Evolutionary conservation across 78 protist genomes (phyloP), one percentile per base, ranked within the genome.

Genomic region (Speleostelium caveatum): DNA sequence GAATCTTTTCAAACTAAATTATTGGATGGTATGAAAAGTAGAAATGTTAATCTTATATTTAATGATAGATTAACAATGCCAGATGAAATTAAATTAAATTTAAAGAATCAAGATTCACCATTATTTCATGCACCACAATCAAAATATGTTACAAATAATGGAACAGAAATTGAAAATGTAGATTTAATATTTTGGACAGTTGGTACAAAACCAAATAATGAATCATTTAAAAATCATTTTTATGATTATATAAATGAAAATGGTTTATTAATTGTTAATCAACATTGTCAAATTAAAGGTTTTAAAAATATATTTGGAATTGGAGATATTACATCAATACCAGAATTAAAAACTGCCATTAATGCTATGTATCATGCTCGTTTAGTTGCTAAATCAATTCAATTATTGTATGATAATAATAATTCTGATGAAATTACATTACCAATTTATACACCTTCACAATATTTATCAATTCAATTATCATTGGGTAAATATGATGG

Each of bases 241-340:
- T 22, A 28, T 19, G n/a, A 30, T 3, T 2, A 7, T 45, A 22
- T 86, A 6, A 36, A 45, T 28, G 75, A 28, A 63, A 28, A 21
- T 19, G 92, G 92, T n/a, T 19, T 5, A 30, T n/a, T 73, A 19
- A 51, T 36, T 7, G 92, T 86, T 35, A 58, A 86, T 39, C 5
- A 30, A 36, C 38, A 30, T 14, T 4, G 3, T 26, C 77, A 60
- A 55, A 36, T 86, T 12, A 16, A 42, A 35, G 77, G 80, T 51
- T 61, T 33, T 4, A n/a, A 26, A 12, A 63, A 86, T 53, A 68
- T 86, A 36, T 86, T 73, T 58, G 92, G 83, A 3, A n/a, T 86
- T 53, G 92, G 92, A 26, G 92, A 86, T 68, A 86, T 86, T 53
- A 66, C 59, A 26, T 22, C 7, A 51, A 3, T 73, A 2, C 30